These are phyloP conservation scores for Fagus crenata DNA, from an alignment of 306 rosid genomes.

Conservation along the genomic window DNA sequence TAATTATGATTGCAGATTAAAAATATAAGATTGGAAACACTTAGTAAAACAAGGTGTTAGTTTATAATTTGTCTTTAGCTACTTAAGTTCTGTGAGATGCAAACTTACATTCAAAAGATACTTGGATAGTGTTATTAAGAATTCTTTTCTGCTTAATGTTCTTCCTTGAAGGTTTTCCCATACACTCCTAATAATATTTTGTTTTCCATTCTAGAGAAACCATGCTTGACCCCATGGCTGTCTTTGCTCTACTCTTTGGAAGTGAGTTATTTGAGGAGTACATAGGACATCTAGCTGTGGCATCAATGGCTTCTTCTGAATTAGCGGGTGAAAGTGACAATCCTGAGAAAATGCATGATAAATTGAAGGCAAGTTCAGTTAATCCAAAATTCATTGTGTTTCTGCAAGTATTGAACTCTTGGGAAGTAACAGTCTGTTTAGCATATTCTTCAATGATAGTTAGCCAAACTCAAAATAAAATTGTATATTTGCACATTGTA, in stretches of 20 bases:
- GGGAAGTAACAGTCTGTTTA: not conserved
- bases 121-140: not conserved
- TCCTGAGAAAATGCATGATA: constrained; percentile 69
- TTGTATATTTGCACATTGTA: not conserved
- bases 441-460: not conserved
- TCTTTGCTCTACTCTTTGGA: constrained; percentile 85
- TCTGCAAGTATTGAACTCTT: not conserved
- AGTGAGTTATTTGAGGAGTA: constrained; percentile 94
- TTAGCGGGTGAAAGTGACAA: constrained; percentile 53
- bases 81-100: not conserved
- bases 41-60: not conserved
- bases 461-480: not conserved
- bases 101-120: not conserved
- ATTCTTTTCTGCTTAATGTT: not conserved
- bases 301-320: constrained; percentile 90
- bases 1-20: not conserved
- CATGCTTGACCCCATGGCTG: constrained; percentile 88
- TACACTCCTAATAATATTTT: constrained; percentile 6
- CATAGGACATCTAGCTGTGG: constrained; percentile 82
- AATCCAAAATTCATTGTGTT: constrained; percentile 12
- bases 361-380: constrained; percentile 70
- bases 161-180: constrained; percentile 1
- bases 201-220: constrained; percentile 63
- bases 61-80: too few species aligned
- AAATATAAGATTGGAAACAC: not conserved